Conservation (phyloP, 441 rosid genomes). For the Erodium moschatum region DNA sequence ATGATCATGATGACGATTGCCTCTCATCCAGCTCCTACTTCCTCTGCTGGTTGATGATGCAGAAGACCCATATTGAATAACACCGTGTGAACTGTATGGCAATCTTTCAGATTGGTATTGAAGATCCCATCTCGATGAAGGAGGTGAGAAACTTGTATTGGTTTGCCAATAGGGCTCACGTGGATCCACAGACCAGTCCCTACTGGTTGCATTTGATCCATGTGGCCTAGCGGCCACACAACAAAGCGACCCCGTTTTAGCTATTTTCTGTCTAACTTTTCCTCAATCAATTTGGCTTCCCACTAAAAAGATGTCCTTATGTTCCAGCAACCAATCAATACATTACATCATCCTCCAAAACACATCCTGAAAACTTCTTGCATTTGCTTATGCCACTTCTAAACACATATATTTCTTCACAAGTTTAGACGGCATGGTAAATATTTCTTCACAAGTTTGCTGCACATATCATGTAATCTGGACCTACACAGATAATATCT, state of each 20-base stretch:
- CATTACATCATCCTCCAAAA: neutral
- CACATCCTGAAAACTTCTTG: no score
- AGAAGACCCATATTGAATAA: conserved; percentile 37
- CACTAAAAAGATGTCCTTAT: neutral
- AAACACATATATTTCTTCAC: neutral
- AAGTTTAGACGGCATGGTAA: neutral
- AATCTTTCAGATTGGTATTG: conserved; percentile 35
- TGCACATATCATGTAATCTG: neutral
- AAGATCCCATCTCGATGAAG: conserved; percentile 45
- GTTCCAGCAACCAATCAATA: neutral
- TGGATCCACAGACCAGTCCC: conserved; percentile 45
- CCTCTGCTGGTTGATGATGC: conserved; percentile 47
- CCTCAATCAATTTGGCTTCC: conserved; percentile 17
- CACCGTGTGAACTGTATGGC: conserved; percentile 30
- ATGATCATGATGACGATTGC: conserved; percentile 20
- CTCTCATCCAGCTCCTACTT: conserved; percentile 36
- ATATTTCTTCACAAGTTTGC: neutral
- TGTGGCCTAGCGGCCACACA: conserved; percentile 80
- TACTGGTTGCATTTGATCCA: conserved; percentile 39
- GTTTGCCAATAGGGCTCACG: conserved; percentile 55
- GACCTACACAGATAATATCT: neutral
- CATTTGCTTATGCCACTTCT: no score
- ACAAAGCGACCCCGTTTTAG: conserved; percentile 66
- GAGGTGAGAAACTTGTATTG: conserved; percentile 52
- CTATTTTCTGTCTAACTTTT: conserved; percentile 33